Base-by-base conservation (phyloP, 2,329 filamentous ascomycete species). In the Cercospora nicotianae region DNA sequence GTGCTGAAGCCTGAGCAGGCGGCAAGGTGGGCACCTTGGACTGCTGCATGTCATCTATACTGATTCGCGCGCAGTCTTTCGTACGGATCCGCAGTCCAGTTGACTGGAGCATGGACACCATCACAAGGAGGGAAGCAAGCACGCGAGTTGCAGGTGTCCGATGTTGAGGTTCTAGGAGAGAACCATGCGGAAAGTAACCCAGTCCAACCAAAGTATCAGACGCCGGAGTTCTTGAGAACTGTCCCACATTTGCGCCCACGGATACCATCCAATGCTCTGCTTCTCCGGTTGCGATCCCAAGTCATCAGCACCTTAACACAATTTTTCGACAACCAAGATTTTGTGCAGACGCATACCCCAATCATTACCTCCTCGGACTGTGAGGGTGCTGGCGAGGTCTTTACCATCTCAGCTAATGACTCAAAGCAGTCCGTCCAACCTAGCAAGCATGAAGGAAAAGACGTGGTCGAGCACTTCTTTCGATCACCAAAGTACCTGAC, bases 281-380 rank as follows among this genome's bases (percentile, higher is more conserved):
- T 97, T 68, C 84, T 97, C 59, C 90, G 92, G 58, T 86, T 98
- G 69, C 89, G 95, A 70, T 98, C 94, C 31, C 89, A 94, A 72
- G 86, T 90, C 73, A 90, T 93, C 70, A 87, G 89, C 60, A 86
- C 89, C 58, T 79, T 96, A 53, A 91, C 88, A 63, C 86, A 86
- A 58, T 94, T 93, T 80, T 97, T 98, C 80, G 85, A 86, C 58
- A 81, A 83, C 28, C 85, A 88, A 67, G 85, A 88, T 65, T 94
- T 92, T 75, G 86, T 92, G 67, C 91, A 98, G 80, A 92, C 92
- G 7, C 94, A 98, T 73, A 92, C 95, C 3, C 95, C 95, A 4
- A 89, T 98, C 75, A 92, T 99, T 75, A 98, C 95, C 1, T 97
- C 94, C 0, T 97, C 94, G 0, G 95, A 99, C 76, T 99, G 95